phyloP scores from a whole-genome alignment of 305 asterid genomes.

The Rubia tinctorum region DNA sequence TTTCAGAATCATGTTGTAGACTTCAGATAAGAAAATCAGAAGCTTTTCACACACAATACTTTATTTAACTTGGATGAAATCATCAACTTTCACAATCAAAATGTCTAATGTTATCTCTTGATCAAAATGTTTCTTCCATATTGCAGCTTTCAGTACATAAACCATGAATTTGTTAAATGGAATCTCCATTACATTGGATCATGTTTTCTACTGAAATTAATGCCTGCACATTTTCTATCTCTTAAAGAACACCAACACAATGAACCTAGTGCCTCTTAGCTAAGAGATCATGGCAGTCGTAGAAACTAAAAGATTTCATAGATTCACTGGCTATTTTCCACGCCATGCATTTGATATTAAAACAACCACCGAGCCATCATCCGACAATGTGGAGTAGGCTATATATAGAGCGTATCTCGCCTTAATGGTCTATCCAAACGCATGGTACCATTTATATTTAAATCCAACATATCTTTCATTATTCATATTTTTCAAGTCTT shows the following conservation, averaged over 20 bases:
- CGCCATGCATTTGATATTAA: not conserved
- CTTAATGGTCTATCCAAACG: not conserved
- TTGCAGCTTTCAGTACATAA: not conserved
- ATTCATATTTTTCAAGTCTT: too few species aligned
- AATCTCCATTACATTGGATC: not conserved
- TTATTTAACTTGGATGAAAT: not conserved
- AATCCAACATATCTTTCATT: not conserved
- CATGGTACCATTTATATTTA: not conserved
- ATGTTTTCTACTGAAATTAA: not conserved
- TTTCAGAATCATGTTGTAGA: not conserved
- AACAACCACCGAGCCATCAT: not conserved
- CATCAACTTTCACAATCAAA: not conserved
- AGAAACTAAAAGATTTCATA: not conserved
- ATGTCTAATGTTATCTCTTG: not conserved
- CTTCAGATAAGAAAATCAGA: conserved; percentile 1
- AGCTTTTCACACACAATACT: not conserved
- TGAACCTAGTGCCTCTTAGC: not conserved
- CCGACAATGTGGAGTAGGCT: too few species aligned
- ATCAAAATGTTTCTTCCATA: conserved; percentile 4
- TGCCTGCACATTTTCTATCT: not conserved
- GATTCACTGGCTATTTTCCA: not conserved
- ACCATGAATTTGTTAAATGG: not conserved
- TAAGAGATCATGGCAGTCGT: not conserved
- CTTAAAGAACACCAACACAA: not conserved
- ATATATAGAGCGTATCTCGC: not conserved